These are phyloP conservation scores for Margaritispora aquatica DNA, from an alignment of 495 filamentous ascomycete genomes.

Conservation along the genomic window DNA sequence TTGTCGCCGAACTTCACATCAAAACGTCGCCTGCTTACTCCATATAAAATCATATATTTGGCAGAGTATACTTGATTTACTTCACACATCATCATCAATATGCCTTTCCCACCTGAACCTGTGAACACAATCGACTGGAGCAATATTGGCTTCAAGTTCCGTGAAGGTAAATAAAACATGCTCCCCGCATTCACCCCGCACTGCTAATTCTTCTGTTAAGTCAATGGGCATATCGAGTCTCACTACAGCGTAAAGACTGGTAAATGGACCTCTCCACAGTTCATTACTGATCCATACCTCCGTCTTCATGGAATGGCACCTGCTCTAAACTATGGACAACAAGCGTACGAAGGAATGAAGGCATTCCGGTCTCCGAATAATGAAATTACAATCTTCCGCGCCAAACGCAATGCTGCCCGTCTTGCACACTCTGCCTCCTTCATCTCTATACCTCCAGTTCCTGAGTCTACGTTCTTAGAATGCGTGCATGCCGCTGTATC, in stretches of 20 bases:
- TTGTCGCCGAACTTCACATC: neutral
- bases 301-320: constrained; percentile 86
- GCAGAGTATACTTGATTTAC: too few species aligned
- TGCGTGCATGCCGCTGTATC: constrained; percentile 74
- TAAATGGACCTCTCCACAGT: constrained; percentile 66
- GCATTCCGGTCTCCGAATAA: constrained; percentile 70
- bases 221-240: constrained; percentile 73
- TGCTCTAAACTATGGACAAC: constrained; percentile 86
- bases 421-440: constrained; percentile 71
- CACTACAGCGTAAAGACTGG: constrained; percentile 63
- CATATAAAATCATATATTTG: too few species aligned
- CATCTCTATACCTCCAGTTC: constrained; percentile 72
- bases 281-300: constrained; percentile 72
- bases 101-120: constrained; percentile 73
- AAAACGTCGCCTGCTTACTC: neutral
- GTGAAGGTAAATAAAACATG: constrained; percentile 58
- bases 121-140: constrained; percentile 82
- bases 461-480: constrained; percentile 62
- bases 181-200: constrained; percentile 8
- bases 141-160: constrained; percentile 83
- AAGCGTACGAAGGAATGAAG: constrained; percentile 91
- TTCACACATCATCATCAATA: constrained; percentile 4
- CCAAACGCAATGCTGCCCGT: constrained; percentile 70
- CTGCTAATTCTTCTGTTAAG: constrained; percentile 28
- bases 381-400: constrained; percentile 73